A percentile compares a stretch with the other conserved stretches of the same genome.
These are phyloP conservation scores for Dentipellis fragilis DNA, from an alignment of 768 basidiomycete genomes.

Conservation along the genomic window DNA sequence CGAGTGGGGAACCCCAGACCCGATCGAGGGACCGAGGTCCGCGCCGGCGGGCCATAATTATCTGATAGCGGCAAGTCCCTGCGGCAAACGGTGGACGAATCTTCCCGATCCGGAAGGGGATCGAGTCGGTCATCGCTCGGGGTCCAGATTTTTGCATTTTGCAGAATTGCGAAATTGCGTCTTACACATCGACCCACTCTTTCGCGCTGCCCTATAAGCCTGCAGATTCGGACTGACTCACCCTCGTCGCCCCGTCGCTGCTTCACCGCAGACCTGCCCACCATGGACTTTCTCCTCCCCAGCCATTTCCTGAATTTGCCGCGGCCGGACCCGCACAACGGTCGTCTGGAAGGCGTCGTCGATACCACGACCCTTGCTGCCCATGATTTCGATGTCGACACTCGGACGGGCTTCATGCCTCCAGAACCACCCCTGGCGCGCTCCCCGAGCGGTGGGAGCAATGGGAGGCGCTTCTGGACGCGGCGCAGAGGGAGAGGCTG, in stretches of 20 bases:
- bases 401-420: slow-evolving; percentile 86
- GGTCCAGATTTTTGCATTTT: not conserved
- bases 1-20: too few relatives aligned
- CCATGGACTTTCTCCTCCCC: slow-evolving; percentile 10
- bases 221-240: not conserved
- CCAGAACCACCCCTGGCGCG: slow-evolving; percentile 57
- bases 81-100: too few relatives aligned
- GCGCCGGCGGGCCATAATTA: too few relatives aligned
- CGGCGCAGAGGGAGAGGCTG: slow-evolving; percentile 37
- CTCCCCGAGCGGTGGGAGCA: slow-evolving; percentile 53
- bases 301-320: slow-evolving; percentile 27
- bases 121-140: not conserved
- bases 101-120: too few relatives aligned
- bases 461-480: slow-evolving; percentile 61
- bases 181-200: not conserved
- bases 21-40: too few relatives aligned
- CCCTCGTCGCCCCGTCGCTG: not conserved
- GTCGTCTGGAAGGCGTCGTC: slow-evolving; percentile 18
- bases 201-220: not conserved
- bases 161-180: not conserved
- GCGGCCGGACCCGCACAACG: slow-evolving; percentile 20
- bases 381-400: slow-evolving; percentile 77
- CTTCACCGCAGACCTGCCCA: not conserved
- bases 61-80: too few relatives aligned
- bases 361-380: slow-evolving; percentile 29